Base-by-base conservation (phyloP, 2,329 filamentous ascomycete species). In the Penicillium crustosum region DNA sequence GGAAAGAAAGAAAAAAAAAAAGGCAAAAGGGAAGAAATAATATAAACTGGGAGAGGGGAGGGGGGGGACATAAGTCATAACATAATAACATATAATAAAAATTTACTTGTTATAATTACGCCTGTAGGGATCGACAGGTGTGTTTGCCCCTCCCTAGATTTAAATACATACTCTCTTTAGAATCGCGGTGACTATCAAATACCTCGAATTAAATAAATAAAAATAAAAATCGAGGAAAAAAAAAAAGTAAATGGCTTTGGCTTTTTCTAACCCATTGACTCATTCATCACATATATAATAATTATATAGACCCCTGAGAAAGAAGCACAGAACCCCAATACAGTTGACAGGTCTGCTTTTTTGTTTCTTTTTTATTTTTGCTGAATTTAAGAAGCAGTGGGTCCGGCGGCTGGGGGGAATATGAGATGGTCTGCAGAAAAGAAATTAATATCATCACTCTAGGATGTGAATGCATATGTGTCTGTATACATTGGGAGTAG, bases 321-420 rank as follows among this genome's bases (percentile, higher is more conserved):
- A 47, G 21, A 35, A 35, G 15, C 19, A 41, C 15, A 27, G 27
- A 45, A 19, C 43, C 29, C 12, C 29, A 27, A 49, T n/a, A 19
- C 35, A 70, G 61, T 64, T 70, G 68, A 70, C 67, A 69, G 67
- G 67, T 70, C 66, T 61, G 61, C 62, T 68, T 63, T 63, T 58
- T 12, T 44, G 29, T 58, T 54, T 44, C n/a, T 48, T 55, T 57
- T 54, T 47, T 19, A 38, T 55, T 45, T 55, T 47, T 9, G 36
- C n/a, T 41, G 39, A 41, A 31, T 49, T 55, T 25, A 53, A 21
- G 13, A 23, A 7, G 25, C 13, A 21, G 54, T 57, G 54, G 54
- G 54, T 57, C 54, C 33, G n/a, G 53, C 53, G 54, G 42, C 54
- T 57, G 42, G 49, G 41, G 39, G 41, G 25, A 41, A 48, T 45